Base-by-base conservation (phyloP, 164 flowering plant genomes). In the Cinnamomum chago region DNA sequence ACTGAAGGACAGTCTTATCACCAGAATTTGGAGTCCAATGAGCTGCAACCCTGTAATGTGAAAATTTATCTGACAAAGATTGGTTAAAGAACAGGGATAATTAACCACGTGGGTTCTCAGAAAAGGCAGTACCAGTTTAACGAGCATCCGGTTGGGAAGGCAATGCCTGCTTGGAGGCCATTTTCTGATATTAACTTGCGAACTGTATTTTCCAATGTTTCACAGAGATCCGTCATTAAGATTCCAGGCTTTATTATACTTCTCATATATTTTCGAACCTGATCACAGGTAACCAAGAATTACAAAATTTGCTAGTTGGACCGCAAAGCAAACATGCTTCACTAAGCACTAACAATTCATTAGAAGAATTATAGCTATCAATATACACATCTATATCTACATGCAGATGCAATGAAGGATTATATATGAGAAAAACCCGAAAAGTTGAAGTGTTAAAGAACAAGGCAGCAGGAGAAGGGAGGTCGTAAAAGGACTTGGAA, bases 11-110 rank as follows among this genome's bases (percentile, higher is more conserved):
- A 76, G 99, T 95, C 79, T 90, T 92, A 84, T 95, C 99, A 72
- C 99, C 98, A 70, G 95, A 71, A 80, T 95, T 95, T 78, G 99
- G 99, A 24, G 99, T 95, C 99, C 99, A 95, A 55, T 95, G 99
- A 51, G 99, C 99, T 70, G 99, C 99, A 83, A 95, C 97, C 97
- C 99, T 93, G 78, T 58, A n/a, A 77, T 76, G 7, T 50, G 60
- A 73, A 65, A 70, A 28, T 33, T 14, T 2, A 47, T 65, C 18
- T 55, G n/a, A 47, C 40, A 51, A 47, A 69, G 50, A 33, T 55
- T 15, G 30, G 64, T 2, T n/a, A 27, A 35, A 72, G 65, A 22
- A 51, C n/a, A 71, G 17, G 60, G 51, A 35, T 12, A 40, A 11
- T 9, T 40, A 40, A 40, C n/a, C 7, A 27, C 14, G 24, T 28